Percentiles rank a stretch among this genome's conserved stretches.
Conservation (phyloP, 2,329 filamentous ascomycete genomes). For the Colletotrichum lini region DNA sequence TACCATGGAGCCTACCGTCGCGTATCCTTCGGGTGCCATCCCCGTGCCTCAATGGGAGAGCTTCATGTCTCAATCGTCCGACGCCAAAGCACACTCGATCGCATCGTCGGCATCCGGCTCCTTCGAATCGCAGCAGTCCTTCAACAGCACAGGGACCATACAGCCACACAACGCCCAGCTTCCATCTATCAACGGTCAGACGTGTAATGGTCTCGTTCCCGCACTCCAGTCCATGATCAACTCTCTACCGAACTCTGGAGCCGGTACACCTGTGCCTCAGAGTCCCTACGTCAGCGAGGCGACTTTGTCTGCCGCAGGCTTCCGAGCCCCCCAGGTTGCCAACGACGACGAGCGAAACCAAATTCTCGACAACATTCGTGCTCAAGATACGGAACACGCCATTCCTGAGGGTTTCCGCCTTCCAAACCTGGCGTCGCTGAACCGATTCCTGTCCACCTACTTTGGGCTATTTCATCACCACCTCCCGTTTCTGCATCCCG, state of each 20-base stretch:
- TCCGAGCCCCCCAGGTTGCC: slow-evolving; percentile 83
- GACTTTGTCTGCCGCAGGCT: slow-evolving; percentile 65
- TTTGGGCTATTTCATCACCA: slow-evolving; percentile 98
- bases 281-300: slow-evolving; percentile 79
- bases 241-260: slow-evolving; percentile 77
- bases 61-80: slow-evolving; percentile 81
- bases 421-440: slow-evolving; percentile 84
- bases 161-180: slow-evolving; percentile 73
- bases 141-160: slow-evolving; percentile 69
- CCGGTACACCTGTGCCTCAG: slow-evolving; percentile 79
- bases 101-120: slow-evolving; percentile 75
- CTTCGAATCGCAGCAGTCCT: slow-evolving; percentile 77
- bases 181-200: slow-evolving; percentile 77
- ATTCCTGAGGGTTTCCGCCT: slow-evolving; percentile 92
- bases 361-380: slow-evolving; percentile 89
- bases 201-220: slow-evolving; percentile 72
- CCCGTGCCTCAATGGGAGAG: slow-evolving; percentile 91
- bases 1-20: slow-evolving; percentile 82
- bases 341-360: slow-evolving; percentile 88
- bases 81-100: slow-evolving; percentile 83
- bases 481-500: slow-evolving; percentile 92
- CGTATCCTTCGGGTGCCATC: slow-evolving; percentile 84
- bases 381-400: slow-evolving; percentile 83
- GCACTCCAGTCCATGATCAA: slow-evolving; percentile 80
- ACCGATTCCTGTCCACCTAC: slow-evolving; percentile 94